phyloP scores from a whole-genome alignment of 148 eudicot genomes.

The Bassia scoparia region DNA sequence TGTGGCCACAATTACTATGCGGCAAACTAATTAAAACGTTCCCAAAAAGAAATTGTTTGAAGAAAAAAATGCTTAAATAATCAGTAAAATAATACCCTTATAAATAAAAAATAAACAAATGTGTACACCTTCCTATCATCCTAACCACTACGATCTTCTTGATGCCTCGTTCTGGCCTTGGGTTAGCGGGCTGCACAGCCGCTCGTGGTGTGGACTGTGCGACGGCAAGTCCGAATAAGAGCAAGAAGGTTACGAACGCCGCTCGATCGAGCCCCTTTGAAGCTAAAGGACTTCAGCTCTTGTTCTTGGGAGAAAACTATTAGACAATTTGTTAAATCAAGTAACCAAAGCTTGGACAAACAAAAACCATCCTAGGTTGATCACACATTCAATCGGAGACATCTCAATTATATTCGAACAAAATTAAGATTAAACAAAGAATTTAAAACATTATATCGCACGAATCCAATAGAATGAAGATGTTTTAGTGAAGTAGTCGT shows the following conservation, averaged over 20 bases:
- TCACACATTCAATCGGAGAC: conserved; percentile 18
- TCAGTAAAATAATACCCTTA: too few relatives aligned
- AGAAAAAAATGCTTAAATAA: too few relatives aligned
- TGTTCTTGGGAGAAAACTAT: conserved; percentile 43
- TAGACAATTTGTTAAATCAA: conserved; percentile 48
- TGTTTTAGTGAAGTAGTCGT: neutral
- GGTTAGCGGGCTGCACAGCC: neutral
- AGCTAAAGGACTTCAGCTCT: conserved; percentile 43
- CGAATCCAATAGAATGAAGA: neutral
- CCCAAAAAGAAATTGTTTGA: too few relatives aligned
- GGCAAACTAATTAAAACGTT: too few relatives aligned
- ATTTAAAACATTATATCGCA: neutral
- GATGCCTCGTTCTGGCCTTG: neutral
- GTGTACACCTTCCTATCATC: neutral
- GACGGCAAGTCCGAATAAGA: conserved; percentile 37
- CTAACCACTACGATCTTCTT: neutral
- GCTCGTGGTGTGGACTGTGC: conserved; percentile 6
- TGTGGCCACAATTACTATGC: too few relatives aligned
- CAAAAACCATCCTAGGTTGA: conserved; percentile 43
- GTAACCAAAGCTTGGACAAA: conserved; percentile 57
- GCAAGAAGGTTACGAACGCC: conserved; percentile 35
- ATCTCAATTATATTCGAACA: conserved; percentile 8
- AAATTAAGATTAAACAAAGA: too few relatives aligned
- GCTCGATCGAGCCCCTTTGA: conserved; percentile 32
- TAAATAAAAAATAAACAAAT: too few relatives aligned